These are phyloP conservation scores for Zygoascus biomembranicola DNA, from an alignment of 805 yeast genomes.

Conservation along the genomic window DNA sequence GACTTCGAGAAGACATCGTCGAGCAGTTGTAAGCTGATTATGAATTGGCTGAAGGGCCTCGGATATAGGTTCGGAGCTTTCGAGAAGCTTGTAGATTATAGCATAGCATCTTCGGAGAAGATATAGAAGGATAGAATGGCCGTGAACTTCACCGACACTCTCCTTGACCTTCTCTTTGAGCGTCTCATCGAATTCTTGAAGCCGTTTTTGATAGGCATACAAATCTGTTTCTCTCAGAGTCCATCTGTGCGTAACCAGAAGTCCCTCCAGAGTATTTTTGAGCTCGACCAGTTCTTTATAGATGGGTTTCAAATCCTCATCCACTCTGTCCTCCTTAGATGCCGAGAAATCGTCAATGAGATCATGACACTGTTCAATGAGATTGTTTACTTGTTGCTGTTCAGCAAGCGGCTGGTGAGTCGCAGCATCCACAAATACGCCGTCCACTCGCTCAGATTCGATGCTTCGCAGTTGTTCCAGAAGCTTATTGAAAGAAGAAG, in stretches of 20 bases:
- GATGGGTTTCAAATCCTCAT: slow-evolving; percentile 44
- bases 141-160: slow-evolving; percentile 12
- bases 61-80: slow-evolving; percentile 89
- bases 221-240: slow-evolving; percentile 93
- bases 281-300: slow-evolving; percentile 57
- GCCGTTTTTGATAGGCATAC: slow-evolving; percentile 66
- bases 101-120: slow-evolving; percentile 87
- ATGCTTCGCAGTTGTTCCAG: slow-evolving; percentile 35
- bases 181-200: slow-evolving; percentile 65
- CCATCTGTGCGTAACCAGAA: slow-evolving; percentile 93
- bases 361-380: slow-evolving; percentile 76
- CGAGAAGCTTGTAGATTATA: slow-evolving; percentile 77
- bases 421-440: slow-evolving; percentile 36
- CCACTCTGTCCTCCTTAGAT: slow-evolving; percentile 30
- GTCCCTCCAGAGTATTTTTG: slow-evolving; percentile 68
- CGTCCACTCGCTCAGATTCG: slow-evolving; percentile 46
- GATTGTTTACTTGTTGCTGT: slow-evolving; percentile 24
- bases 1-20: slow-evolving; percentile 82
- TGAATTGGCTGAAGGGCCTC: slow-evolving; percentile 91
- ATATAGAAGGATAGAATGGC: slow-evolving; percentile 50
- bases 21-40: slow-evolving; percentile 86
- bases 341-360: slow-evolving; percentile 60
- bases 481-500: slow-evolving; percentile 27
- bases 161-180: slow-evolving; percentile 32
- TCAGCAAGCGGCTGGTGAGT: slow-evolving; percentile 22